Evolutionary conservation across 1,139 yeast species (phyloP), one percentile per base, ranked within the genome.

Genomic region (Pichia sp.): DNA sequence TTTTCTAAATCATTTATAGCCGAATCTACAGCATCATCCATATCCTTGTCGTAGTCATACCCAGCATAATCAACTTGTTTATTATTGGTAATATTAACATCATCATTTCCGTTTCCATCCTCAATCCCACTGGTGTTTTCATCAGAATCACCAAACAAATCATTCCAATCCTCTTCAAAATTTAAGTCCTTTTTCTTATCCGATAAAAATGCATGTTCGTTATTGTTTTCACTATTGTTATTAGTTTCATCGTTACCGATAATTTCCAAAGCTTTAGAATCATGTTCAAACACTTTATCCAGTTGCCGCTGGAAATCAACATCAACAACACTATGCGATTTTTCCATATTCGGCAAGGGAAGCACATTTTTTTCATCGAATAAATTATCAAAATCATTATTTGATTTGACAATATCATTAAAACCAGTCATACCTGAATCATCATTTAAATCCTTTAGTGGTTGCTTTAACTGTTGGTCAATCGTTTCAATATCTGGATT

Each of bases 31-130:
- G 58, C 64, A n/a, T 54, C 65, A 47, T 65, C 80, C 77, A 61
- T 75, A 74, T 44, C 69, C 47, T 75, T 79, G 44, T 74, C 76
- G 57, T 51, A 57, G 25, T 56, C 57, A 36, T 42, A 49, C 18
- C 16, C 34, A 18, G 18, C 46, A 22, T 30, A n/a, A 10, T 14
- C 11, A 27, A 14, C 69, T 47, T 74, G 79, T 43, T 74, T 75
- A 55, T 57, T 53, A 39, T 60, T 57, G 14, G 48, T 57, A 29
- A 53, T 58, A 34, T 31, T 31, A 18, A 19, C 51, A 16, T 29
- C 18, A 33, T 33, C 45, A 28, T 45, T 38, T 16, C n/a, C 38
- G 16, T 36, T 49, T 44, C 18, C 31, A 42, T 58, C 49, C 16
- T 60, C 46, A 27, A 45, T 54, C 11, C 39, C 50, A 38, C 11